A percentile compares a stretch with the other conserved stretches of the same genome.
Conservation (phyloP, 1,284 basidiomycete genomes). For the Mycena sp. region DNA sequence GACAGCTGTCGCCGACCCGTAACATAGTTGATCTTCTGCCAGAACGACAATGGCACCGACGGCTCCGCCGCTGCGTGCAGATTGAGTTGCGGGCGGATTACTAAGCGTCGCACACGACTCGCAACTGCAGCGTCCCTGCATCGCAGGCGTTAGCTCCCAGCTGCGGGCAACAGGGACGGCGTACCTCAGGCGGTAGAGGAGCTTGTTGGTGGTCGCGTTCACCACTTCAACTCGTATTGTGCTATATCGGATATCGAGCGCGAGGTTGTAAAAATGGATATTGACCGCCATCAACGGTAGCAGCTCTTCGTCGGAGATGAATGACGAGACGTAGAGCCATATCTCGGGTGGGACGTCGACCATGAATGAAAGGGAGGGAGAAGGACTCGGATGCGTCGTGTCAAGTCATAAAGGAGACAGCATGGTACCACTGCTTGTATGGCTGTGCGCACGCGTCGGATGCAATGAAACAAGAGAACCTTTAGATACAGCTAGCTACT, state of each 20-base stretch:
- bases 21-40: neutral
- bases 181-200: slow-evolving; percentile 45
- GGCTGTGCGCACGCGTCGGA: too few relatives aligned
- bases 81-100: neutral
- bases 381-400: too few relatives aligned
- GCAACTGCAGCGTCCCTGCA: slow-evolving; percentile 39
- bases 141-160: neutral
- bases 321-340: slow-evolving; percentile 47
- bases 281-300: slow-evolving; percentile 45
- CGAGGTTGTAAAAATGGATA: slow-evolving; percentile 50
- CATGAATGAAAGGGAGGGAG: slow-evolving; percentile 26
- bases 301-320: slow-evolving; percentile 44
- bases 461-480: too few relatives aligned
- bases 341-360: slow-evolving; percentile 48
- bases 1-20: neutral
- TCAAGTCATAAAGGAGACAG: too few relatives aligned
- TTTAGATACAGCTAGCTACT: slow-evolving; percentile 26
- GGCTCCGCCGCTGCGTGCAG: neutral
- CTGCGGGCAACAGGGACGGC: slow-evolving; percentile 20
- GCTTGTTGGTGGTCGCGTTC: slow-evolving; percentile 31
- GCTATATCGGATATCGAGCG: slow-evolving; percentile 47
- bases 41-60: neutral
- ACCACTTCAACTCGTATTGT: slow-evolving; percentile 39
- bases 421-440: too few relatives aligned
- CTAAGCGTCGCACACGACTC: slow-evolving; percentile 29